phyloP scores from a whole-genome alignment of 768 basidiomycete species.

The Mycena olivaceomarginata region DNA sequence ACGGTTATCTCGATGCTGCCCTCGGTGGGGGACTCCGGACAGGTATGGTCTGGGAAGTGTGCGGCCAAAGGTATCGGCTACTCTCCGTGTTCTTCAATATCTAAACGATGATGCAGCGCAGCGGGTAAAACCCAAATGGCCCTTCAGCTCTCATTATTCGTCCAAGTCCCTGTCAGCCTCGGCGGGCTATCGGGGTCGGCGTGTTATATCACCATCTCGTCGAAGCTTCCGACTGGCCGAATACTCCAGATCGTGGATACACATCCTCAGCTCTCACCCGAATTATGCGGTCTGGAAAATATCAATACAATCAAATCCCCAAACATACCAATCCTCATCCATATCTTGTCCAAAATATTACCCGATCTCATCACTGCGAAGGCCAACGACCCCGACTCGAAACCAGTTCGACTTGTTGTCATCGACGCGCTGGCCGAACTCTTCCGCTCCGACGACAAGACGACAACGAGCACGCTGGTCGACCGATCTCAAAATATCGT shows the following conservation, averaged over 20 bases:
- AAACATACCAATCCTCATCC: conserved; percentile 71
- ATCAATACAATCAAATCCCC: conserved; percentile 79
- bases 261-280: conserved; percentile 67
- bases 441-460: conserved; percentile 80
- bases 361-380: conserved; percentile 68
- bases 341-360: conserved; percentile 73
- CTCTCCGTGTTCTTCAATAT: conserved; percentile 28
- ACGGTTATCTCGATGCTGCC: conserved; percentile 76
- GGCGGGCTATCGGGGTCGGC: conserved; percentile 81
- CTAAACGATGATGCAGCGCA: conserved; percentile 70
- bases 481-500: conserved; percentile 85
- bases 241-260: conserved; percentile 78
- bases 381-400: conserved; percentile 54
- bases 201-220: conserved; percentile 87
- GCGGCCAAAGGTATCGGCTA: conserved; percentile 85
- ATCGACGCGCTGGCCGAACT: conserved; percentile 94
- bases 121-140: conserved; percentile 97
- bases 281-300: conserved; percentile 68
- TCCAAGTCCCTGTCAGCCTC: conserved; percentile 77
- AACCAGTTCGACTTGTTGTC: conserved; percentile 86
- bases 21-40: conserved; percentile 89
- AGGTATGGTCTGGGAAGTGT: conserved; percentile 91
- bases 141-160: conserved; percentile 86
- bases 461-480: conserved; percentile 76
- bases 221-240: conserved; percentile 80